Evolutionary conservation across 1,284 basidiomycete species (phyloP), one percentile per base, ranked within the genome.

Genomic region (Cutaneotrichosporon cyanovorans): DNA sequence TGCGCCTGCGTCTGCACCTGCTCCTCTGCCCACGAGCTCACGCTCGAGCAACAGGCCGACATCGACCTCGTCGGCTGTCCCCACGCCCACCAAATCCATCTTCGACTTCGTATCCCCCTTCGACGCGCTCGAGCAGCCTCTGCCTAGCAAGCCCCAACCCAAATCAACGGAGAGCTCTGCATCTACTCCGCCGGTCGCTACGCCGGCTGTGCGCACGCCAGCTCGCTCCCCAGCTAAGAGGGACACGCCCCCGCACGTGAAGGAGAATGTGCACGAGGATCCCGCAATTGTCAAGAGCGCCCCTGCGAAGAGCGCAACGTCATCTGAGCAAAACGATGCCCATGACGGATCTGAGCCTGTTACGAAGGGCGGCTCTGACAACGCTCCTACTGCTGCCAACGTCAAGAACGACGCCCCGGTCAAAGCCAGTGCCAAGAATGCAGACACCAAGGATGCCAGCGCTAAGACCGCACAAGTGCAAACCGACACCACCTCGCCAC

Each of bases 51-150:
- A 14, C 30, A 5, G 14, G 15, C 39, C 39, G 1, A 11, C 21
- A 30, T 30, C 16, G 39, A n/a, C 39, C 8, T 8, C 25, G 18
- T 9, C 36, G 15, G 21, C 22, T 14, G 21, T 15, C 12, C 37
- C 38, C 34, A 10, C 46, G 0, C 40, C 47, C 18, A 18, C 37
- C 42, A 61, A 62, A 46, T 61, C 63, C 11, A 57, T 57, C 37
- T 69, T 69, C 50, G 61, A 65, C 42, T 69, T 69, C 44, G 63
- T 68, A 34, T 67, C 65, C 2, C 67, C 67, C 4, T 69, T 69
- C 37, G 65, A 66, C 35, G 65, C 53, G 3, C 68, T 69, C 44
- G 61, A 62, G 3, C 48, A 37, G 42, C 35, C 35, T 15, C 11
- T 8, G 32, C 30, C 9, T 15, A 31, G 30, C 9, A n/a, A n/a